These are phyloP conservation scores for Cutaneotrichosporon arboriforme DNA, from an alignment of 1,284 basidiomycete species.

Conservation along the genomic window DNA sequence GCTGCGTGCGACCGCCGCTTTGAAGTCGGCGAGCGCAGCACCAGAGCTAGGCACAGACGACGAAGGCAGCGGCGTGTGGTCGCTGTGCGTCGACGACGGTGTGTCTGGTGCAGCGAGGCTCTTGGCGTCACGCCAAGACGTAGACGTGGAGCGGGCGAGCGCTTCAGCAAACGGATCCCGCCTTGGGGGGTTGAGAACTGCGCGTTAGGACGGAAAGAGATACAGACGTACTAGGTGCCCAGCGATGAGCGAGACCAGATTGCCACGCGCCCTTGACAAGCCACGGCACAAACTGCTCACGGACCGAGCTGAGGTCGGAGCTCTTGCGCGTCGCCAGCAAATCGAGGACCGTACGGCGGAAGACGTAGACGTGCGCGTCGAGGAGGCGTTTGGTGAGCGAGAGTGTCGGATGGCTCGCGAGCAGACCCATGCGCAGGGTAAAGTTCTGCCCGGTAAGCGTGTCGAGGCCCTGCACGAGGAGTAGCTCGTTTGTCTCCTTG, in stretches of 20 bases:
- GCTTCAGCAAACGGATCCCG: slow-evolving; percentile 45
- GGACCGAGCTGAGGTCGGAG: slow-evolving; percentile 64
- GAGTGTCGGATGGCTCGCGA: slow-evolving; percentile 63
- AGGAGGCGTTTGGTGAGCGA: slow-evolving; percentile 65
- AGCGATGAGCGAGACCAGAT: slow-evolving; percentile 33
- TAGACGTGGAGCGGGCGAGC: slow-evolving; percentile 41
- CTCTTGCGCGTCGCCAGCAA: slow-evolving; percentile 59
- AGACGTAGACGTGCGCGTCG: slow-evolving; percentile 87
- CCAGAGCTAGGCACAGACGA: slow-evolving; percentile 5
- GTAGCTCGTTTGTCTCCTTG: slow-evolving; percentile 56
- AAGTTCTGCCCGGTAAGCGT: slow-evolving; percentile 61
- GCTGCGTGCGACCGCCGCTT: not conserved
- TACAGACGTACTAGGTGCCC: slow-evolving; percentile 37
- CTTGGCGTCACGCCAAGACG: slow-evolving; percentile 22
- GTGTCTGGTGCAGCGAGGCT: slow-evolving; percentile 6
- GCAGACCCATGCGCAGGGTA: slow-evolving; percentile 64
- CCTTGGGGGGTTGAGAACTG: slow-evolving; percentile 41
- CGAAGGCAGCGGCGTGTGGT: slow-evolving; percentile 19
- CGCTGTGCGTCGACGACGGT: slow-evolving; percentile 19
- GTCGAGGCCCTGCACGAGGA: slow-evolving; percentile 63
- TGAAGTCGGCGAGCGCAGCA: slow-evolving; percentile 17
- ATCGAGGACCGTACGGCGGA: slow-evolving; percentile 68
- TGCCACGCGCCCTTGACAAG: slow-evolving; percentile 74
- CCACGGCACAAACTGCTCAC: slow-evolving; percentile 85
- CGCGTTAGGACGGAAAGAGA: not conserved